phyloP scores from a whole-genome alignment of 345 rosid genomes.

The Rhizophora apiculata region DNA sequence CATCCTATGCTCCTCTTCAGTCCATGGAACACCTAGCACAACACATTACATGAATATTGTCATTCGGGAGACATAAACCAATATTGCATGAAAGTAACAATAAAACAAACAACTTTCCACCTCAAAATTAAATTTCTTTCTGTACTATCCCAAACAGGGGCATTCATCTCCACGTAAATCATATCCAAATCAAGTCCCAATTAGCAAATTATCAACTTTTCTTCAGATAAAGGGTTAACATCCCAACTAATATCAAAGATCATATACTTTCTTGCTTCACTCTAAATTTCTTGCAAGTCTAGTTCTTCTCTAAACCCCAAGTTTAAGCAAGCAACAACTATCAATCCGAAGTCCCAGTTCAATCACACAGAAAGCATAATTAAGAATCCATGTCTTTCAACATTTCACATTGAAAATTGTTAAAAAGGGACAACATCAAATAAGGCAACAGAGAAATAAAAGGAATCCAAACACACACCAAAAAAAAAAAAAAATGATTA shows the following conservation, averaged over 20 bases:
- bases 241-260: too few species aligned
- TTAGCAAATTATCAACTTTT: too few species aligned
- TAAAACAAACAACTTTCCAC: not conserved
- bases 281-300: too few species aligned
- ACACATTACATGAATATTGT: not conserved
- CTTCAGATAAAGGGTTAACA: too few species aligned
- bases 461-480: too few species aligned
- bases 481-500: not conserved
- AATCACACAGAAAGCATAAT: not conserved
- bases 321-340: not conserved
- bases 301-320: not conserved
- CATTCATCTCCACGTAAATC: too few species aligned
- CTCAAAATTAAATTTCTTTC: too few species aligned
- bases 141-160: too few species aligned
- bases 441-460: not conserved
- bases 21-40: conserved; percentile 34
- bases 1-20: conserved; percentile 33
- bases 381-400: not conserved
- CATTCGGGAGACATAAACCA: not conserved
- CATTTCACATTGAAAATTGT: not conserved
- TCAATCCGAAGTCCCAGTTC: too few species aligned
- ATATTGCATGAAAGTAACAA: not conserved
- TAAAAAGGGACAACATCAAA: not conserved
- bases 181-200: too few species aligned
- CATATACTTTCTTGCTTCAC: too few species aligned